Base-by-base conservation (phyloP, 345 rosid species). In the Microcos paniculata region DNA sequence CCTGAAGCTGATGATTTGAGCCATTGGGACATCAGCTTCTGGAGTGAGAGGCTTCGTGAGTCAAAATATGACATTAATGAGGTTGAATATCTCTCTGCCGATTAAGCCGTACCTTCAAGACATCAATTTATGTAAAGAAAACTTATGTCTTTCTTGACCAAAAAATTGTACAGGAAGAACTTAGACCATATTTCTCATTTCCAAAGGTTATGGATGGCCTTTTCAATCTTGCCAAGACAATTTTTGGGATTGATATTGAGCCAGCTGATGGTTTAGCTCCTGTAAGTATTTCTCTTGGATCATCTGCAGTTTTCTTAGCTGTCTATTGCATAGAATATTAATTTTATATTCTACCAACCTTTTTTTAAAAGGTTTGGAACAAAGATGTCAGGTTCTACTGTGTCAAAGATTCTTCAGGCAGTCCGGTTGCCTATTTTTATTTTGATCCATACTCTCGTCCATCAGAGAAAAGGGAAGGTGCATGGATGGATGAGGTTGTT, bases 371-470 rank as follows among this genome's bases (percentile, higher is more conserved):
- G 99, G 94, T 95, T 63, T 95, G 99, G 99, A 91, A 90, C 83
- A 86, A 77, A 8, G 96, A 95, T 52, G 94, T 95, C 42, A 88
- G 81, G 79, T 95, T 95, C 84, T 95, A 90, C 79, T 10, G 90
- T 57, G 90, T 95, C 67, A 91, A 93, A 76, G 97, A 95, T 81
- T 87, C 96, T 73, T 87, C 90, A 65, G 93, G 97, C 57, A 84
- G 79, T 75, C 92, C 99, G 53, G 75, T 75, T 81, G 97, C 99
- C 11, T 93, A 95, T 81, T 95, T 95, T 78, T 93, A 93, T 83
- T 95, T 95, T 79, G 99, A 95, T 85, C 98, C 99, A 64, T 93
- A 90, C 77, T 91, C 98, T 74, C 98, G 99, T 64, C 98, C 99
- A 55, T 86, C 99, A 42, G 96, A 95, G 76, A 95, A 95, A 82